Evolutionary conservation across 495 filamentous ascomycete species (phyloP).

Genomic region (Sordaria brevicollis): DNA sequence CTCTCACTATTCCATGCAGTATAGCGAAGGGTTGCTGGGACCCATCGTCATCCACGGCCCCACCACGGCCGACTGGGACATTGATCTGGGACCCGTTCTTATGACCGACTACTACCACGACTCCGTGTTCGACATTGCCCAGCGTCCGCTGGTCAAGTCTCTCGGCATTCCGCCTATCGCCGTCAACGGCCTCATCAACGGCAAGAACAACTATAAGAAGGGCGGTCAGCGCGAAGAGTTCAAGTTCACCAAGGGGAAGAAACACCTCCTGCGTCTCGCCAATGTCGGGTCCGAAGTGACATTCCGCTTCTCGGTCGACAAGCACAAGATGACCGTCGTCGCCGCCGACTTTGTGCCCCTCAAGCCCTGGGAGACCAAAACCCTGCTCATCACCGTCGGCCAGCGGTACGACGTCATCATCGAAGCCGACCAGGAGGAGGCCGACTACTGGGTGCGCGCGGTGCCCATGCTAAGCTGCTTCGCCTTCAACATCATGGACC

Average conservation of each 20-base stretch:
- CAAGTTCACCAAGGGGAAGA: conserved; percentile 26
- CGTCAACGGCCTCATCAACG: conserved; percentile 17
- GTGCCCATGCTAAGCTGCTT: conserved; percentile 42
- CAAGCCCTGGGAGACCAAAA: conserved; percentile 29
- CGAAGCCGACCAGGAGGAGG: conserved; percentile 36
- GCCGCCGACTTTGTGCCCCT: conserved; percentile 39
- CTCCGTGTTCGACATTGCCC: neutral
- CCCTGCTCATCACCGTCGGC: conserved; percentile 46
- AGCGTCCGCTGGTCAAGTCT: neutral
- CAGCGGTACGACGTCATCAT: conserved; percentile 61
- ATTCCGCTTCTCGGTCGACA: conserved; percentile 29
- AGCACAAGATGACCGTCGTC: conserved; percentile 38
- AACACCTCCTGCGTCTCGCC: conserved; percentile 41
- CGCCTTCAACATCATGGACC: conserved; percentile 26
- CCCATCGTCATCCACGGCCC: conserved; percentile 46
- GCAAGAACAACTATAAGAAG: conserved; percentile 14
- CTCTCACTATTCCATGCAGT: conserved; percentile 41
- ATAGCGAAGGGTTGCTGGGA: conserved; percentile 34
- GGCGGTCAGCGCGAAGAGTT: conserved; percentile 15
- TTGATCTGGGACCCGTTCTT: conserved; percentile 29
- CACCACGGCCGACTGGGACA: conserved; percentile 33
- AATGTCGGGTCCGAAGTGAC: conserved; percentile 31
- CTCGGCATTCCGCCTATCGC: neutral
- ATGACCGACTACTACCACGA: conserved; percentile 31
- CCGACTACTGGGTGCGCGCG: conserved; percentile 48